Percentiles rank a stretch among this genome's conserved stretches.
Evolutionary conservation across 2,329 filamentous ascomycete species (phyloP).

Genomic region (Ophiostoma pallidulum): DNA sequence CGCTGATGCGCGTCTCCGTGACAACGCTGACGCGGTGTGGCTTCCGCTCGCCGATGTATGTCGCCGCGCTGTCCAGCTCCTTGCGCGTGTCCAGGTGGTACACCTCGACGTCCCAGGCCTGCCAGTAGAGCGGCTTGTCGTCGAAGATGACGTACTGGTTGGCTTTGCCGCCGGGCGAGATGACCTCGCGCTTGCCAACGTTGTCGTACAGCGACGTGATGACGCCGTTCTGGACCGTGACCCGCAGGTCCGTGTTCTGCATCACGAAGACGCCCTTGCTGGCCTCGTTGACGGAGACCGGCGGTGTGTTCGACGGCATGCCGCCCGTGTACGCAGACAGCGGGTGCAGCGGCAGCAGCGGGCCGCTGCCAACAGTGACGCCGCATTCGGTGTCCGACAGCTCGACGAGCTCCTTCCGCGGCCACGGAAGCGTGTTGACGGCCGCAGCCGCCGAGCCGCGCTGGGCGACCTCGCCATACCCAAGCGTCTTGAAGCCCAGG

Average conservation of each 20-base stretch:
- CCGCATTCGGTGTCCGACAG: conserved; percentile 45
- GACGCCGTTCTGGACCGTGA: conserved; percentile 63
- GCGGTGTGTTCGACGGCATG: conserved; percentile 26
- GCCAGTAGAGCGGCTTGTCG: conserved; percentile 95
- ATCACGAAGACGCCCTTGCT: conserved; percentile 62
- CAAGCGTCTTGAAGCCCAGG: conserved; percentile 55
- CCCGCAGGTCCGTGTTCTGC: conserved; percentile 64
- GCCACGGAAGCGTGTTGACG: conserved; percentile 83
- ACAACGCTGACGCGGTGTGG: conserved; percentile 70
- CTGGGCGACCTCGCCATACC: conserved; percentile 31
- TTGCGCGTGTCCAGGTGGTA: conserved; percentile 83
- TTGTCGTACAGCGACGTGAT: conserved; percentile 82
- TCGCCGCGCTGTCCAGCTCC: conserved; percentile 60
- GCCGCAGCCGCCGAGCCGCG: conserved; percentile 22
- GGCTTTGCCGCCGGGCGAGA: conserved; percentile 64
- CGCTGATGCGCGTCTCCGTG: conserved; percentile 80
- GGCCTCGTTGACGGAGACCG: conserved; percentile 43
- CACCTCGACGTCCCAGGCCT: conserved; percentile 96
- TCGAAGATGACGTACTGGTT: conserved; percentile 94
- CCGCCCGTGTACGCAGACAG: conserved; percentile 34
- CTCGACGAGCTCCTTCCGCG: conserved; percentile 62
- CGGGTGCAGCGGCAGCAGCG: conserved; percentile 39
- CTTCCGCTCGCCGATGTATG: conserved; percentile 61
- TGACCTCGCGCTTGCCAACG: conserved; percentile 62
- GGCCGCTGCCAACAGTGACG: conserved; percentile 48